phyloP scores from a whole-genome alignment of 1,284 basidiomycete species.

The Prillingera fragicola region DNA sequence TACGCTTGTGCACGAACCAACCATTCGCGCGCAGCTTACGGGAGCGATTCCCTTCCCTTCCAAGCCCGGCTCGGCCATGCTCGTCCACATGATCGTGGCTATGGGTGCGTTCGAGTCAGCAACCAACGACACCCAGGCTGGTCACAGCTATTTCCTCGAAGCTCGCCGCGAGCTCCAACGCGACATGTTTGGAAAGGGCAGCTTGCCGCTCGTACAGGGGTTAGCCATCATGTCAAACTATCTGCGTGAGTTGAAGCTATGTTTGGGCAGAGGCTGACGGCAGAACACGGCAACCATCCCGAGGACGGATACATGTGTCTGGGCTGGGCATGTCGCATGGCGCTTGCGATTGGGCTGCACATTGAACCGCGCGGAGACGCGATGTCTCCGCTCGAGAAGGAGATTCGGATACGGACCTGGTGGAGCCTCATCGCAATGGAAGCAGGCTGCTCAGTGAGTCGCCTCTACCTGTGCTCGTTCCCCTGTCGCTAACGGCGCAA shows the following conservation, averaged over 20 bases:
- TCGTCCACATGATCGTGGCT: slow-evolving; percentile 30
- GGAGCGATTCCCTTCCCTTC: slow-evolving; percentile 21
- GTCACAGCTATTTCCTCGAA: slow-evolving; percentile 15
- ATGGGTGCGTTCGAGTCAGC: slow-evolving; percentile 25
- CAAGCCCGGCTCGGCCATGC: slow-evolving; percentile 10
- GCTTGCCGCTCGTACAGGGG: slow-evolving; percentile 20
- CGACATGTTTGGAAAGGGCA: slow-evolving; percentile 20
- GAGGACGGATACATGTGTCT: slow-evolving; percentile 23
- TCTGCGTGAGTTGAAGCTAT: too few species aligned
- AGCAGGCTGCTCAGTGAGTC: slow-evolving; percentile 20
- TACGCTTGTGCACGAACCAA: slow-evolving; percentile 23
- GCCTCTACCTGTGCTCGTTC: too few species aligned
- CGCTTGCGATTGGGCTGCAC: slow-evolving; percentile 19
- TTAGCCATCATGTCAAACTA: slow-evolving; percentile 29
- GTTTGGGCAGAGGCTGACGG: too few species aligned
- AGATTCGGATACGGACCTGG: slow-evolving; percentile 19
- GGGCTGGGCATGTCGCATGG: slow-evolving; percentile 18
- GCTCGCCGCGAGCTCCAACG: slow-evolving; percentile 13
- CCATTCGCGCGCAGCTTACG: slow-evolving; percentile 18
- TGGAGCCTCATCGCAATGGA: slow-evolving; percentile 19
- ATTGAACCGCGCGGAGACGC: too few species aligned
- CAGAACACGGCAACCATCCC: slow-evolving; percentile 19
- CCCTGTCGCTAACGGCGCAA: too few species aligned
- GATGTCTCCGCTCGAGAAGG: slow-evolving; percentile 11
- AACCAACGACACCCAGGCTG: slow-evolving; percentile 8